Evolutionary conservation across 1,284 basidiomycete genomes (phyloP).

Genomic region (Vanrija pseudolonga): DNA sequence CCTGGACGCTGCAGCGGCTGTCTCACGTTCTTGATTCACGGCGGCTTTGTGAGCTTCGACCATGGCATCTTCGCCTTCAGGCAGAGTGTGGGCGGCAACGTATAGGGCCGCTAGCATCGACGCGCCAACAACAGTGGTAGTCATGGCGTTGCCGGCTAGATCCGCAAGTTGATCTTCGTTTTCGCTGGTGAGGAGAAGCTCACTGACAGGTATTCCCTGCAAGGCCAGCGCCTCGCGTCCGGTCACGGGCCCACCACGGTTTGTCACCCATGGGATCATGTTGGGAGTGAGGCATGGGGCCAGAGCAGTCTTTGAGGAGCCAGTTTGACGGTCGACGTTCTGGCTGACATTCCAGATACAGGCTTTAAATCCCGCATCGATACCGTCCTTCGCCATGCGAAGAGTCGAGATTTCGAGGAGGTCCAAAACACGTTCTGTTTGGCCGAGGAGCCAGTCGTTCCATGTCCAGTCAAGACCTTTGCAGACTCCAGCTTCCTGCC

Average conservation of each 20-base stretch:
- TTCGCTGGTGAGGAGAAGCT: conserved; percentile 85
- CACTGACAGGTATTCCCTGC: conserved; percentile 88
- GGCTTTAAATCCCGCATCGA: conserved; percentile 84
- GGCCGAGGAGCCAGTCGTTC: conserved; percentile 86
- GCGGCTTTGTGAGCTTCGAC: conserved; percentile 38
- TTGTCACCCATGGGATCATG: conserved; percentile 95
- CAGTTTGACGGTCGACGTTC: conserved; percentile 86
- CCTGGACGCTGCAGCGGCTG: conserved; percentile 53
- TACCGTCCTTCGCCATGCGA: conserved; percentile 71
- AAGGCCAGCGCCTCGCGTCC: conserved; percentile 87
- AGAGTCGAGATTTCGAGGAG: conserved; percentile 86
- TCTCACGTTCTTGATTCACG: conserved; percentile 45
- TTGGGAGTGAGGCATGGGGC: conserved; percentile 89
- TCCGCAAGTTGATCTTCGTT: conserved; percentile 91
- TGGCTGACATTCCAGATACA: conserved; percentile 98
- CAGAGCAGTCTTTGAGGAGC: conserved; percentile 73
- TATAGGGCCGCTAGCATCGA: conserved; percentile 80
- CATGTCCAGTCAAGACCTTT: conserved; percentile 86
- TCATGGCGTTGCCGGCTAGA: conserved; percentile 95
- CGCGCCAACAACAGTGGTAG: conserved; percentile 89
- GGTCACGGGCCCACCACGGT: conserved; percentile 93
- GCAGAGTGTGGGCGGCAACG: conserved; percentile 60
- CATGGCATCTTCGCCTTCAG: conserved; percentile 62
- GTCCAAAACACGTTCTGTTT: conserved; percentile 92
- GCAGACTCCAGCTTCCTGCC: conserved; percentile 89